Conservation (phyloP, 2,329 filamentous ascomycete genomes). For the Penicillium hesseltinei region DNA sequence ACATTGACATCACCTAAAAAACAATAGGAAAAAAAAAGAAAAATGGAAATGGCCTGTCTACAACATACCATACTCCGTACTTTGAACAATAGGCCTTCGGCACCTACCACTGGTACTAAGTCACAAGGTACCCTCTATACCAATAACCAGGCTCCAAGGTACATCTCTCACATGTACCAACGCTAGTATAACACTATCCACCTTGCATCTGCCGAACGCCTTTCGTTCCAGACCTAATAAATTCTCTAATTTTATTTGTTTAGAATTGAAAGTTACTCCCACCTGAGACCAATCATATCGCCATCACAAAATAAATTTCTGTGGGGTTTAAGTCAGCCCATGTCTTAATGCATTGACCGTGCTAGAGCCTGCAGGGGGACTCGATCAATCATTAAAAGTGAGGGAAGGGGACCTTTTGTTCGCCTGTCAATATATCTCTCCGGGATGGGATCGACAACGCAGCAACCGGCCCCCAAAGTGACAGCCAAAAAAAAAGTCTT, state of each 20-base stretch:
- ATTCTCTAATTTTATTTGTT: constrained; percentile 12
- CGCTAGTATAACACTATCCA: constrained; percentile 2
- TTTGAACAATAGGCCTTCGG: neutral
- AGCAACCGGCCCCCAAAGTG: constrained; percentile 25
- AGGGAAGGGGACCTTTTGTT: constrained; percentile 6
- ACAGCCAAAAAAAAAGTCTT: constrained; percentile 23
- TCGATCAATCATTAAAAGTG: constrained; percentile 18
- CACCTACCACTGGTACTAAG: neutral
- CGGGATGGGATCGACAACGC: constrained; percentile 29
- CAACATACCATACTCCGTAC: neutral
- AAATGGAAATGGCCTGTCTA: neutral
- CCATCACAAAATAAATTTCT: constrained; percentile 8
- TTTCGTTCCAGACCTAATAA: constrained; percentile 18
- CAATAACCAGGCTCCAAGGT: neutral
- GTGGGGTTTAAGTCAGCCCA: constrained; percentile 15
- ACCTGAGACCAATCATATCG: constrained; percentile 18
- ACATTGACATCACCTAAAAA: neutral
- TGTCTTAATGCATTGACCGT: constrained; percentile 27
- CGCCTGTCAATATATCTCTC: constrained; percentile 20
- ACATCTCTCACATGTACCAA: constrained; percentile 1
- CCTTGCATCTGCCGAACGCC: constrained; percentile 21
- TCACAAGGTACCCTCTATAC: neutral
- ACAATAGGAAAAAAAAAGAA: neutral
- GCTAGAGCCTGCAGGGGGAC: constrained; percentile 19
- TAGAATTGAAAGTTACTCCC: constrained; percentile 5